Base-by-base conservation (phyloP, 495 filamentous ascomycete species). In the Annulohypoxylon nitens region DNA sequence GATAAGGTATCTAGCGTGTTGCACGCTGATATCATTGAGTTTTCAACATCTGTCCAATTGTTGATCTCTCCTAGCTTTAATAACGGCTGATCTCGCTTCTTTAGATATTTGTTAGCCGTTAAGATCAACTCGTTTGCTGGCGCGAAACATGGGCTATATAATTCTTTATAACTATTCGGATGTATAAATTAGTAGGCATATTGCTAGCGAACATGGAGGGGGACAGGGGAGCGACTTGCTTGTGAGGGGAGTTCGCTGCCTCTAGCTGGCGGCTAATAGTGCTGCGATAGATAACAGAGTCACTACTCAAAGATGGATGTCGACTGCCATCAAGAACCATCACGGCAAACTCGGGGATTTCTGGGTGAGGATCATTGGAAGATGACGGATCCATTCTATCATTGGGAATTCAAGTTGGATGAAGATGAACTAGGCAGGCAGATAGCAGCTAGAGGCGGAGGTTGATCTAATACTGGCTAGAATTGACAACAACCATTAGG, bases 1-100 rank as follows among this genome's bases (percentile, higher is more conserved):
- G 62, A 64, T 20, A 64, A 14, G 14, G 26, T n/a, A 41, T 64
- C 62, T 7, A 64, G 36, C 16, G 62, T 43, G 8, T 53, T 54
- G 23, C 62, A 64, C 12, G 62, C 62, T 11, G 47, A 64, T 30
- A 64, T 33, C 48, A 64, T 64, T 16, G 62, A 54, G 18, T 54
- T 55, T n/a, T 64, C 62, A 23, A 64, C 62, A 36, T 64, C 62
- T n/a, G 10, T 41, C 62, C 62, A 64, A 12, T 64, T 64, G 18
- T 53, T 54, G 4, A 64, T 33, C 11, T 64, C 62, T 0, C 62
- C 62, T 18, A 55, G 5, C 20, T 64, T 14, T 34, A 64, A 8
- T 25, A 64, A 16, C 2, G 62, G 30, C 37, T 64, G 62, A 20
- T 54, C 14, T 55, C 36, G 55, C 34, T 64, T 64, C 47, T 55